These are phyloP conservation scores for Sporisorium iseilematis-ciliati DNA, from an alignment of 1,284 basidiomycete genomes.

Conservation along the genomic window DNA sequence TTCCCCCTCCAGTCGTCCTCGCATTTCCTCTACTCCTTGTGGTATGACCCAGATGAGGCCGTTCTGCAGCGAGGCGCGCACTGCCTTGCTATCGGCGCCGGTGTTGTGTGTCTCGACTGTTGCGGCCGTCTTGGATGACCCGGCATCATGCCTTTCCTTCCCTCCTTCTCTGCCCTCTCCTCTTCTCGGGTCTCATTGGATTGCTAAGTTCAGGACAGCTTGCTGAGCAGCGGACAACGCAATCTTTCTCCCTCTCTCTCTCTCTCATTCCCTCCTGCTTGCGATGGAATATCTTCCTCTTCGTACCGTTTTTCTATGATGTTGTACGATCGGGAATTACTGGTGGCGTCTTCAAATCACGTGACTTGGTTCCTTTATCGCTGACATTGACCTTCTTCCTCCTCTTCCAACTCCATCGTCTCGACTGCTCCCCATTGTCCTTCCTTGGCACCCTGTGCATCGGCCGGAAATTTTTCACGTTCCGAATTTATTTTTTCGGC, in stretches of 20 bases:
- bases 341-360: conserved; percentile 19
- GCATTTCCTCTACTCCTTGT: neutral
- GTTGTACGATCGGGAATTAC: conserved; percentile 1
- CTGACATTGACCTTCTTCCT: conserved; percentile 8
- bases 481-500: neutral
- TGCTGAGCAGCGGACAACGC: conserved; percentile 42
- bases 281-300: neutral
- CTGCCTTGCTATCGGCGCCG: neutral
- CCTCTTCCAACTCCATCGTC: neutral
- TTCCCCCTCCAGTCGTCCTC: neutral
- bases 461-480: neutral
- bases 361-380: conserved; percentile 18
- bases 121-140: neutral
- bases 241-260: conserved; percentile 3
- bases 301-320: neutral
- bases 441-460: neutral
- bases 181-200: neutral
- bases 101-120: conserved; percentile 4
- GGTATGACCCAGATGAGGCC: neutral
- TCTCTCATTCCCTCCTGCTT: neutral
- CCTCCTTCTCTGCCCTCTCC: neutral
- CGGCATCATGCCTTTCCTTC: too few relatives aligned
- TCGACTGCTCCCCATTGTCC: neutral
- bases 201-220: conserved; percentile 18
- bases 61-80: neutral